Evolutionary conservation across 2,329 filamentous ascomycete genomes (phyloP).

Genomic region (Alternaria gaisen): DNA sequence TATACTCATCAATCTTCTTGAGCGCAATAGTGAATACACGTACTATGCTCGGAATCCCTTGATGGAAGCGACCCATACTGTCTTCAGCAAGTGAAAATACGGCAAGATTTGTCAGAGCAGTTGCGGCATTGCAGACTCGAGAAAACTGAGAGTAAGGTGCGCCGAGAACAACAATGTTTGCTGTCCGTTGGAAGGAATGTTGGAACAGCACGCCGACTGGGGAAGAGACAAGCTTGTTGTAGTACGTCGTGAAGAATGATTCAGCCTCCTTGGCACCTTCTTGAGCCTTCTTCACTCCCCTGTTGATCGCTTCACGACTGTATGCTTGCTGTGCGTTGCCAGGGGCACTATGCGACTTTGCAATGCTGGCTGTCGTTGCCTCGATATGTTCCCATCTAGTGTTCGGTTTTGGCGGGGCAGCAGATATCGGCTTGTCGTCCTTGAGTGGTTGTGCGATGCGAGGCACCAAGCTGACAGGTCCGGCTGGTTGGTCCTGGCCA

Average conservation of each 20-base stretch:
- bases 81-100: constrained; percentile 82
- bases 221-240: constrained; percentile 48
- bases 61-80: constrained; percentile 83
- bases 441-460: constrained; percentile 60
- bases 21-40: constrained; percentile 75
- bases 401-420: constrained; percentile 51
- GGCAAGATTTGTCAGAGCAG: constrained; percentile 73
- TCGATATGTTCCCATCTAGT: constrained; percentile 39
- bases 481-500: constrained; percentile 26
- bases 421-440: constrained; percentile 57
- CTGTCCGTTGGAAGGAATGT: constrained; percentile 71
- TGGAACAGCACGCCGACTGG: constrained; percentile 73
- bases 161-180: constrained; percentile 75
- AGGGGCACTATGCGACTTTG: constrained; percentile 51
- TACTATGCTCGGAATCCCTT: constrained; percentile 78
- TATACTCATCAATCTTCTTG: constrained; percentile 73
- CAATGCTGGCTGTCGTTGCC: constrained; percentile 52
- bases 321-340: constrained; percentile 47
- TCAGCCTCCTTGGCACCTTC: constrained; percentile 40
- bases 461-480: constrained; percentile 58
- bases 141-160: constrained; percentile 71
- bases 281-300: constrained; percentile 45
- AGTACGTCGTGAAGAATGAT: constrained; percentile 37
- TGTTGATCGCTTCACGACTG: constrained; percentile 46
- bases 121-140: constrained; percentile 63